A percentile compares a stretch with the other conserved stretches of the same genome.
phyloP scores from a whole-genome alignment of 352 stramenopile species.

The Phytophthora ramorum region DNA sequence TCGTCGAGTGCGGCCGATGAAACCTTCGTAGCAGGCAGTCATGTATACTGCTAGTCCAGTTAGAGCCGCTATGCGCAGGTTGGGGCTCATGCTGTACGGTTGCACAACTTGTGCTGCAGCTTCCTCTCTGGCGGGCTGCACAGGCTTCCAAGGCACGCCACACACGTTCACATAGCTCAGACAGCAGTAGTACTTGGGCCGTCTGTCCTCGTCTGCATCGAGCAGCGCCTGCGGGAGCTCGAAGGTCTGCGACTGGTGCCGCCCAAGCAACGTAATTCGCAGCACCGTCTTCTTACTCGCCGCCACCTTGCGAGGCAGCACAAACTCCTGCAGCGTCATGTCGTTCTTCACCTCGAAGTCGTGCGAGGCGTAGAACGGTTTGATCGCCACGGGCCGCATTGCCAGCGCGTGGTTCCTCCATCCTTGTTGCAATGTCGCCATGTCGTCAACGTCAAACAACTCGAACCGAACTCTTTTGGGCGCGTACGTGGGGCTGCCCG shows the following conservation, averaged over 20 bases:
- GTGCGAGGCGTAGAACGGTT: constrained; percentile 66
- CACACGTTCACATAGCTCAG: constrained; percentile 80
- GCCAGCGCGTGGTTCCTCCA: constrained; percentile 14
- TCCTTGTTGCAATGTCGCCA: constrained; percentile 17
- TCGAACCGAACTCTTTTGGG: constrained; percentile 73
- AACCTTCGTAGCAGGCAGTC: constrained; percentile 63
- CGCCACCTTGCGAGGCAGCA: constrained; percentile 57
- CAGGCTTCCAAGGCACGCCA: constrained; percentile 47
- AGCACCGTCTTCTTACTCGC: constrained; percentile 51
- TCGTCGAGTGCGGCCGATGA: constrained; percentile 57
- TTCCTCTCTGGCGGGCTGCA: background rate
- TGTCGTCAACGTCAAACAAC: constrained; percentile 59
- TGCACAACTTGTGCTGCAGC: constrained; percentile 9
- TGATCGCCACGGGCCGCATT: constrained; percentile 21
- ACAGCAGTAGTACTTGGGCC: constrained; percentile 84
- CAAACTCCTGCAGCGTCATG: constrained; percentile 75
- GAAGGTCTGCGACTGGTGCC: constrained; percentile 79
- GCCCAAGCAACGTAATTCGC: constrained; percentile 67
- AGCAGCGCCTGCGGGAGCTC: constrained; percentile 64
- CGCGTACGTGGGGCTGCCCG: constrained; percentile 75
- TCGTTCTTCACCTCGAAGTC: constrained; percentile 69
- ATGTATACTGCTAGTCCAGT: constrained; percentile 67
- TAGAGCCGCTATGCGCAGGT: constrained; percentile 49
- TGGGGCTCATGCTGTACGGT: constrained; percentile 36
- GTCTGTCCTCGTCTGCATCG: constrained; percentile 42